phyloP scores from a whole-genome alignment of 345 rosid genomes.

The Odontarrhena argentea region DNA sequence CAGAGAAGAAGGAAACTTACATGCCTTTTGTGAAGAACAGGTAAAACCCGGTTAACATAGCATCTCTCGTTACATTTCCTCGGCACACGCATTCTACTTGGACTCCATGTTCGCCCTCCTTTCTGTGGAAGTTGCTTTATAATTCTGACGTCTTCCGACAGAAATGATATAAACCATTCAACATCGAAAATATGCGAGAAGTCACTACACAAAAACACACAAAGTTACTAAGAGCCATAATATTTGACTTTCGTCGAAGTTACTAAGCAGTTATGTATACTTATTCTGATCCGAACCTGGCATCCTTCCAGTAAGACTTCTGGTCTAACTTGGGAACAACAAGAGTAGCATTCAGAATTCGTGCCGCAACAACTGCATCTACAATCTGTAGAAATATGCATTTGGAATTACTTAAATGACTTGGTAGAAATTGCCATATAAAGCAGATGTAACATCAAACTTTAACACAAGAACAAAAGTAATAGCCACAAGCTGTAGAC shows the following conservation, averaged over 20 bases:
- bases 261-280: not conserved
- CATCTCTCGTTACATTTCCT: conserved; percentile 94
- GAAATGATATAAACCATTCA: conserved; percentile 71
- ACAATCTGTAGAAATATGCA: conserved; percentile 58
- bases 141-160: conserved; percentile 80
- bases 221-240: not conserved
- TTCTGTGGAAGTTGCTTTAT: conserved; percentile 80
- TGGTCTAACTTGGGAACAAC: conserved; percentile 95
- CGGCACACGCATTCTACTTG: conserved; percentile 85
- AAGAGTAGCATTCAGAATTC: conserved; percentile 93
- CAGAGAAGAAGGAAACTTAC: conserved; percentile 70
- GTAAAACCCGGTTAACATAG: conserved; percentile 83
- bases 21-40: conserved; percentile 99
- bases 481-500: too few species aligned
- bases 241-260: not conserved
- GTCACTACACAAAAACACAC: conserved; percentile 55
- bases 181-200: conserved; percentile 88
- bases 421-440: not conserved
- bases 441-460: too few species aligned
- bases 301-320: conserved; percentile 95
- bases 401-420: not conserved
- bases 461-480: too few species aligned
- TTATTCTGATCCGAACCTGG: conserved; percentile 58
- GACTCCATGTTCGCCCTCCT: conserved; percentile 64
- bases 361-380: conserved; percentile 98